Base-by-base conservation (phyloP, 345 rosid species). In the Eucalyptus microcorys region DNA sequence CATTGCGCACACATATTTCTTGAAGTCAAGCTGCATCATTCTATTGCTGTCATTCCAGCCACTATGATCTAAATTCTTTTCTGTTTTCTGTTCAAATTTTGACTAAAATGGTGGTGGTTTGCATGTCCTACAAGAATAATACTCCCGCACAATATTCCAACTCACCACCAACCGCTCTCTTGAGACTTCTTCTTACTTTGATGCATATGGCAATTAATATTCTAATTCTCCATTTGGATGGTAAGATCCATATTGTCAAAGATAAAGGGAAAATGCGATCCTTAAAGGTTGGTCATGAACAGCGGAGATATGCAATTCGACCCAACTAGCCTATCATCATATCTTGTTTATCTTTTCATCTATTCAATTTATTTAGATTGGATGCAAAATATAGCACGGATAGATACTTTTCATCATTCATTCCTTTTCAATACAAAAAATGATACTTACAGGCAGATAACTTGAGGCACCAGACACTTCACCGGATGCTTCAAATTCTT, bases 391-490 rank as follows among this genome's bases (percentile, higher is more conserved):
- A 37, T 3, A 34, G 7, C 43, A 34, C 24, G 43, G 43, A 71
- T 10, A 34, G 26, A 34, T 71, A 71, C 7, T 71, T 71, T 87
- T n/a, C 12, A 16, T 87, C 52, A 24, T 21, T 37, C 8, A 45
- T 68, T 50, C 11, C 53, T 37, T 34, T 42, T 76, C 47, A 19
- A 71, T 55, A 53, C 47, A 26, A 88, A 34, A 24, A 24, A 53
- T 53, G 45, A 61, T 47, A 16, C 76, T 53, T 42, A 48, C 99
- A 98, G 99, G 99, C 98, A 32, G 99, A 98, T 91, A 93, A 95
- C 91, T 79, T 98, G 96, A 97, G 99, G 93, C 98, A 95, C 89
- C 99, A 97, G 87, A 95, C 95, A 49, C 61, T 98, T 43, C 98
- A 95, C 86, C 95, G 97, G 86, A 91, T 98, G 88, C 93, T 93